Percentiles rank a stretch among this genome's conserved stretches.
Evolutionary conservation across 1,284 basidiomycete species (phyloP).

Genomic region (Cutaneotrichosporon sp.): DNA sequence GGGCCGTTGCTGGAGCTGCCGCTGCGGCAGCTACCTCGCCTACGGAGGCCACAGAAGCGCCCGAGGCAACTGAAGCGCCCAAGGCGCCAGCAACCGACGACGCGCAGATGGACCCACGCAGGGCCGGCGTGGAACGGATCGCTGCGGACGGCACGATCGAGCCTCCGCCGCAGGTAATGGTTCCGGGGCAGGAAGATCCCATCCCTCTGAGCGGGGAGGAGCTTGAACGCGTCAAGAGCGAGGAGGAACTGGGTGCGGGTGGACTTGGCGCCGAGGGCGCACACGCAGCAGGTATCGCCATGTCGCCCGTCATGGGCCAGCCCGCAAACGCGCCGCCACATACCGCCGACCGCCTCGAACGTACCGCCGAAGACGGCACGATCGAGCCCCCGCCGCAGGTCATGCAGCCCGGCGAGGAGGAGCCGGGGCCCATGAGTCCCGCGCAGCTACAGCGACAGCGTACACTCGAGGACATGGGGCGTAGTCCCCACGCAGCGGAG

Average conservation of each 20-base stretch:
- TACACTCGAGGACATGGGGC: not conserved
- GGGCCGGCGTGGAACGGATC: conserved; percentile 7
- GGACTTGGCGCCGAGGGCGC: conserved; percentile 36
- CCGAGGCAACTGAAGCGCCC: not conserved
- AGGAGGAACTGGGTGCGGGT: conserved; percentile 31
- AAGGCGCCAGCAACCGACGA: not conserved
- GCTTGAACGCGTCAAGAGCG: not conserved
- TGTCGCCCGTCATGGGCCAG: conserved; percentile 16
- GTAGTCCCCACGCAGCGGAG: conserved; percentile 19
- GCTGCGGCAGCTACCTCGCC: not conserved
- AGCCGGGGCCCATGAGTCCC: not conserved
- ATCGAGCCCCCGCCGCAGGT: conserved; percentile 38
- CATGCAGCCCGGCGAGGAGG: conserved; percentile 12
- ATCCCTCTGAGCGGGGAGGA: conserved; percentile 4
- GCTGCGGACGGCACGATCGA: conserved; percentile 26
- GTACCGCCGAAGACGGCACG: conserved; percentile 20
- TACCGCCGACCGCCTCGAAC: conserved; percentile 10
- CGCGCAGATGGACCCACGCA: not conserved
- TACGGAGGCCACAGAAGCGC: not conserved
- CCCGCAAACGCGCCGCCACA: not conserved
- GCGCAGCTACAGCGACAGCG: not conserved
- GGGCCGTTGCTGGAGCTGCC: not conserved
- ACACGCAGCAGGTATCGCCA: conserved; percentile 39
- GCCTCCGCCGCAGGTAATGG: conserved; percentile 41
- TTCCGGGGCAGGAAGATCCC: conserved; percentile 14